These are phyloP conservation scores for Lasiosphaeria ovina DNA, from an alignment of 495 filamentous ascomycete genomes.

Conservation along the genomic window DNA sequence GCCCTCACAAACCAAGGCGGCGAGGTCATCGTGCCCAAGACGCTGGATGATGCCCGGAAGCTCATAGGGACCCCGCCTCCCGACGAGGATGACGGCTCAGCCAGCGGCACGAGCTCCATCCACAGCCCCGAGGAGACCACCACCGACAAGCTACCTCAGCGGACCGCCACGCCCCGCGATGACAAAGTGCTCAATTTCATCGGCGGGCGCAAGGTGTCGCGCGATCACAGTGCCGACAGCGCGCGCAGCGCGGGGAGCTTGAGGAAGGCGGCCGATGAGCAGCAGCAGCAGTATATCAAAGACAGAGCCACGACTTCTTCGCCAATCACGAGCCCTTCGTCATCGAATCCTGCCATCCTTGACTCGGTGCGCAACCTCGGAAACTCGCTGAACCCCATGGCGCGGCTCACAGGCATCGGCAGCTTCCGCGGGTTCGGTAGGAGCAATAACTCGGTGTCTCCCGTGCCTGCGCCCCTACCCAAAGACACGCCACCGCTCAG, in stretches of 20 bases:
- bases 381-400: slow-evolving; percentile 81
- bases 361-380: slow-evolving; percentile 83
- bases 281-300: slow-evolving; percentile 8
- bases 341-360: slow-evolving; percentile 58
- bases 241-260: slow-evolving; percentile 55
- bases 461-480: slow-evolving; percentile 18
- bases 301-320: neutral
- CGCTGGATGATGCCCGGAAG: slow-evolving; percentile 86
- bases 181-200: slow-evolving; percentile 63
- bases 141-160: slow-evolving; percentile 23
- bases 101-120: slow-evolving; percentile 45
- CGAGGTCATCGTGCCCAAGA: slow-evolving; percentile 68
- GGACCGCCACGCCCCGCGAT: slow-evolving; percentile 41
- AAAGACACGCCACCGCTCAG: neutral
- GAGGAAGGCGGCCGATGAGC: slow-evolving; percentile 37
- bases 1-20: slow-evolving; percentile 37
- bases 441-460: slow-evolving; percentile 29
- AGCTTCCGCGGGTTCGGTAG: slow-evolving; percentile 76
- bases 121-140: slow-evolving; percentile 41
- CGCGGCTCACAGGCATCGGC: slow-evolving; percentile 65
- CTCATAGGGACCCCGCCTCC: slow-evolving; percentile 71
- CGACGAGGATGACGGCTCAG: slow-evolving; percentile 48
- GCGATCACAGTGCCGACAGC: slow-evolving; percentile 79
- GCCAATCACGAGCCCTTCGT: slow-evolving; percentile 25
- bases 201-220: slow-evolving; percentile 54